Conservation (phyloP, 2,329 filamentous ascomycete genomes). For the Colletotrichum sp. region DNA sequence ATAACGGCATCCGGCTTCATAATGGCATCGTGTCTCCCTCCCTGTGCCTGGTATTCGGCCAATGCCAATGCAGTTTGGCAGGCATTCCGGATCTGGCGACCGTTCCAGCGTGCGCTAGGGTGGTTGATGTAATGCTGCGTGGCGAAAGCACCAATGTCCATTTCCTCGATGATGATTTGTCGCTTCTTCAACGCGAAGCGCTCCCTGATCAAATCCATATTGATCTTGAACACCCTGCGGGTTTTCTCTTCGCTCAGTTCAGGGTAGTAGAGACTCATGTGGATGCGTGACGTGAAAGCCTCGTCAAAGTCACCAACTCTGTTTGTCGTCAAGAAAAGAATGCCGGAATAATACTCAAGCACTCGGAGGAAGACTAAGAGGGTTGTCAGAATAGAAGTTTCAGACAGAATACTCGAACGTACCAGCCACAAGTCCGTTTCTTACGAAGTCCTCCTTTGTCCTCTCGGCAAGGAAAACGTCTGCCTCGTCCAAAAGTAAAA, state of each 20-base stretch:
- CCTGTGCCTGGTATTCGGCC: conserved; percentile 19
- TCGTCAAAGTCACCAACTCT: conserved; percentile 50
- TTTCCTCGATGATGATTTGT: conserved; percentile 29
- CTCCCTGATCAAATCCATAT: conserved; percentile 29
- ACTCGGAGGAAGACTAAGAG: conserved; percentile 54
- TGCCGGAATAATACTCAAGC: conserved; percentile 54
- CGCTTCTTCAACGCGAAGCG: conserved; percentile 37
- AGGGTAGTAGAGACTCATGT: conserved; percentile 42
- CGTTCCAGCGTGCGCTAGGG: conserved; percentile 37
- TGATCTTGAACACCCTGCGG: conserved; percentile 45
- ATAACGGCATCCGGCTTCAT: not conserved
- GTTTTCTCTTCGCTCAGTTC: conserved; percentile 42
- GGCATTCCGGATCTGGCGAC: conserved; percentile 46
- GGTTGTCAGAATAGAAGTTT: too few relatives aligned
- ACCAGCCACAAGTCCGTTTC: not conserved
- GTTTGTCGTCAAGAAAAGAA: conserved; percentile 58
- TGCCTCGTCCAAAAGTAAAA: not conserved
- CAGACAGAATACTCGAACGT: conserved; percentile 28
- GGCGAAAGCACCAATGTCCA: conserved; percentile 37
- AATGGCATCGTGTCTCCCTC: not conserved
- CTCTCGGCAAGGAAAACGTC: conserved; percentile 68
- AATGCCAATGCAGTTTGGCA: conserved; percentile 50
- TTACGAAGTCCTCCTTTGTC: conserved; percentile 41
- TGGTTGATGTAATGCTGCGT: not conserved
- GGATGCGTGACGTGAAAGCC: conserved; percentile 54